Base-by-base conservation (phyloP, 2,329 filamentous ascomycete species). In the Bipolaris gigantea region DNA sequence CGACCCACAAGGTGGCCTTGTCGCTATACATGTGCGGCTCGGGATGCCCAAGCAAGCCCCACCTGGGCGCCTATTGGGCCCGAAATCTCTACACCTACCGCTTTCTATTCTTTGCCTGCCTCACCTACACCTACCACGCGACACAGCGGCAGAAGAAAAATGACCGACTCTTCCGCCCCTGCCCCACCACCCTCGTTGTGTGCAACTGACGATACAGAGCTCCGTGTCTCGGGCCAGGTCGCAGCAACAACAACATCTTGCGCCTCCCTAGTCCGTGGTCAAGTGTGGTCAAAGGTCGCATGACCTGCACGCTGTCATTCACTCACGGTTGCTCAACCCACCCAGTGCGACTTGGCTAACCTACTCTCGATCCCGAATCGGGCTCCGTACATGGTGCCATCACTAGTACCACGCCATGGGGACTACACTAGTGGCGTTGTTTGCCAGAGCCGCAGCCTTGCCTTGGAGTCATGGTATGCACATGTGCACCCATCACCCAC, bases 61-160 rank as follows among this genome's bases (percentile, higher is more conserved):
- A 64, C 61, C 53, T 52, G 33, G 50, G 64, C 64, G 62, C 61
- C 61, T 66, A 63, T 56, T 48, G 44, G 60, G 59, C 54, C 55
- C 57, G 36, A 53, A 53, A 49, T 44, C 41, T 30, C 27, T 30
- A 30, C 27, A 30, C 27, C 38, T 19, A 25, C 18, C 46, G 27
- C 41, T 38, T 40, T 39, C 36, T 30, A 4, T 30, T 30, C 13
- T 30, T 30, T 30, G 10, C 10, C 27, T 13, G 13, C 23, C 13
- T 44, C 35, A 21, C 27, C 38, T 34, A 48, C 42, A 48, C 23
- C 48, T 40, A 52, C 43, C 52, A 55, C 48, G 48, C 44, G 48
- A 56, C 48, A 16, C 40, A 11, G 48, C 11, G 16, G 19, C 23
- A n/a, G 21, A 25, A 23, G 7, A 13, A 27, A 25, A 27, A 21